These are phyloP conservation scores for Blastobotrys persicus DNA, from an alignment of 1,139 yeast species.

Conservation along the genomic window DNA sequence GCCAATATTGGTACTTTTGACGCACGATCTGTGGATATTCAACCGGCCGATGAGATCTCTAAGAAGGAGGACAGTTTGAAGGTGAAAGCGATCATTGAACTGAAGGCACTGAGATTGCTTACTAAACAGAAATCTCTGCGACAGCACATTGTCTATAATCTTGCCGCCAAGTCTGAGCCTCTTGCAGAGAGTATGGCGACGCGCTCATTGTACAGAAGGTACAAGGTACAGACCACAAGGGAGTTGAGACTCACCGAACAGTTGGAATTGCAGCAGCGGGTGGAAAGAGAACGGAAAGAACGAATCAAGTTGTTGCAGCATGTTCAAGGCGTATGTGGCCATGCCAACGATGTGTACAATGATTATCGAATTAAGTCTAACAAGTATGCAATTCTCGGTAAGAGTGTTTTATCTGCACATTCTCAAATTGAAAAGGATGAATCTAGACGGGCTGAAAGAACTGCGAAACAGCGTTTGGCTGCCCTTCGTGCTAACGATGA, in stretches of 20 bases:
- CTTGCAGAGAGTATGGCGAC: constrained; percentile 33
- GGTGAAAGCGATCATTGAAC: constrained; percentile 68
- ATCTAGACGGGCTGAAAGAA: constrained; percentile 77
- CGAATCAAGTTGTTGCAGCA: constrained; percentile 36
- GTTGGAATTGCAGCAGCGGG: constrained; percentile 54
- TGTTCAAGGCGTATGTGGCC: constrained; percentile 40
- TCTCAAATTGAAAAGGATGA: constrained; percentile 83
- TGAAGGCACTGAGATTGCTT: constrained; percentile 74
- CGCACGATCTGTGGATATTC: constrained; percentile 38
- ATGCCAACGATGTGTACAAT: constrained; percentile 37
- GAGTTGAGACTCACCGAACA: constrained; percentile 63
- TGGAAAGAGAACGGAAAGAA: constrained; percentile 49
- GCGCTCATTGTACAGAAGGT: constrained; percentile 42
- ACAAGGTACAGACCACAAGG: constrained; percentile 64
- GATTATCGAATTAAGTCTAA: constrained; percentile 26
- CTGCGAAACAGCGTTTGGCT: constrained; percentile 95
- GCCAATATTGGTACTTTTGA: constrained; percentile 70
- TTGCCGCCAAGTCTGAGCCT: constrained; percentile 46
- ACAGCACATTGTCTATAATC: constrained; percentile 63
- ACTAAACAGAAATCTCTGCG: constrained; percentile 84
- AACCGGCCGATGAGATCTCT: constrained; percentile 46
- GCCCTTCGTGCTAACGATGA: constrained; percentile 97
- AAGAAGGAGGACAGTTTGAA: constrained; percentile 49
- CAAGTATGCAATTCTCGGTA: constrained; percentile 32
- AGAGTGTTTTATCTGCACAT: constrained; percentile 57